Evolutionary conservation across 2,329 filamentous ascomycete species (phyloP), one percentile per base, ranked within the genome.

Genomic region (Fusarium piperis): DNA sequence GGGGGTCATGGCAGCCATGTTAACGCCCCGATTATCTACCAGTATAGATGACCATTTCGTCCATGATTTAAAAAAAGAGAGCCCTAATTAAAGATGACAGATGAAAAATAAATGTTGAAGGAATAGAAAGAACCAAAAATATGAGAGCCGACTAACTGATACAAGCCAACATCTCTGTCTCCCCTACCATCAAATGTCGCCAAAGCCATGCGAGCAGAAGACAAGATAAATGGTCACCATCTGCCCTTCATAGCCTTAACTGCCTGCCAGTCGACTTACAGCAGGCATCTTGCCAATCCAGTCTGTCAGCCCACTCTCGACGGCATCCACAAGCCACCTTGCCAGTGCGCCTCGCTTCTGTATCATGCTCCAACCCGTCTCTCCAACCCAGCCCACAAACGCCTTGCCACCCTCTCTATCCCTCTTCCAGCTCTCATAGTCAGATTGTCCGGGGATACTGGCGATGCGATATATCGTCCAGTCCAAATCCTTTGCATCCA

Each of bases 381-480:
- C 63, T 0, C 13, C 51, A 28, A 55, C 5, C 51, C 51, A 55
- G 13, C 51, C 51, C 51, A 55, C 51, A 36, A 55, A 55, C 3
- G 32, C 18, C 20, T 55, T 55, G 20, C 51, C 51, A 4, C 66
- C 71, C 3, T 78, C 73, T 12, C 79, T 64, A 26, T 81, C 77
- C 9, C 41, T 60, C 20, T 46, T 67, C 79, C 78, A 80, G 15
- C 70, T 74, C n/a, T 59, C 64, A 30, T 76, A 74, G 10, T 78
- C 77, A 2, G 68, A 58, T 0, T 56, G 73, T 0, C 79, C 79
- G 1, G 77, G 75, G 4, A 81, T 78, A 2, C 23, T 41, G 1
- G 72, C 67, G 44, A 80, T 74, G 16, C 77, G 73, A 28, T 66
- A 78, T 3, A 79, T 48, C 1, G 76, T 80, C 78, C 74, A 81